Evolutionary conservation across 2,329 filamentous ascomycete species (phyloP), one percentile per base, ranked within the genome.

Genomic region (Akanthomyces muscarius): DNA sequence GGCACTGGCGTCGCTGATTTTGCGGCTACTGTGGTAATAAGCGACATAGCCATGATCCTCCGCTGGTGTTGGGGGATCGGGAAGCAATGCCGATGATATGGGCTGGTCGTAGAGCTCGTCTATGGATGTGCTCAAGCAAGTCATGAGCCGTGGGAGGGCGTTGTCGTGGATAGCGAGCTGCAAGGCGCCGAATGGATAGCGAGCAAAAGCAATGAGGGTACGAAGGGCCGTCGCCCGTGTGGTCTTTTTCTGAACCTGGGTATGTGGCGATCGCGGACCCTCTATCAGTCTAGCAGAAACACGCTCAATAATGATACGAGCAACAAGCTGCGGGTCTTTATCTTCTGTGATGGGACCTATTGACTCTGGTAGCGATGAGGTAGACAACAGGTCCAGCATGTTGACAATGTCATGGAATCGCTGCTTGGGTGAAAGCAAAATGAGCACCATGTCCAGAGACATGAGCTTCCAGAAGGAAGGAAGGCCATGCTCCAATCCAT

Each of bases 71-170:
- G 58, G 58, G 2, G 41, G 58, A 4, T 61, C 58, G 21, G 48
- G 48, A 1, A 61, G 48, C 18, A 61, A 28, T 18, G 48, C 38
- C 6, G 58, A 53, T 63, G 66, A 77, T 16, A 84, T 72, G 2
- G 74, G 70, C 14, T 84, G 74, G 64, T 89, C 83, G 71, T 92
- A 90, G 23, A 97, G 77, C 66, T 89, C 86, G 66, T 92, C 89
- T 64, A 95, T 88, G 58, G 93, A 85, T 51, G 74, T 77, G 57
- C 77, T 79, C 16, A 86, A 72, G 4, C 89, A 86, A 30, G 86
- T 84, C 30, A 96, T 87, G 0, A 97, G 77, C 3, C 91, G 85
- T 1, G 90, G 91, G 18, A 96, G 85, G 14, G 87, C 86, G 47
- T 83, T 84, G 3, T 83, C 82, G 72, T 95, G 89, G 5, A 78